Conservation (phyloP, 2,329 filamentous ascomycete genomes). For the Penicillium sp. region DNA sequence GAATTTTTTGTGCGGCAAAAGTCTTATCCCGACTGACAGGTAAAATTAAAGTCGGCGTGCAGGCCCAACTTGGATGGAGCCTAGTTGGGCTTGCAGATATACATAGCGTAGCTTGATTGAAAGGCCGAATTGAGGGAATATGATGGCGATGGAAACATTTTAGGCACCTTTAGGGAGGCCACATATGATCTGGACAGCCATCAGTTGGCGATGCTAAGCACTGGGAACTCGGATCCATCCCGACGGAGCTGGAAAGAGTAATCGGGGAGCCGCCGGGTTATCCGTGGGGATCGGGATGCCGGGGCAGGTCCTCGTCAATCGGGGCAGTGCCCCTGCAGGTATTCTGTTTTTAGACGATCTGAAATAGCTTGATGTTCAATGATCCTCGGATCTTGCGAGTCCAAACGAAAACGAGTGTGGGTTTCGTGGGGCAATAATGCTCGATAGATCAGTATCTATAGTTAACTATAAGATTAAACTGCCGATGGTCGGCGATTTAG, state of each 20-base stretch:
- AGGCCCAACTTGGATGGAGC: neutral
- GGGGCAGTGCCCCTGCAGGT: neutral
- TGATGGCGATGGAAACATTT: no score
- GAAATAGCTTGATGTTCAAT: neutral
- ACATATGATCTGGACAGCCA: neutral
- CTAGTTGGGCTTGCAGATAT: neutral
- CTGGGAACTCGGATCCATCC: neutral
- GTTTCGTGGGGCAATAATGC: neutral
- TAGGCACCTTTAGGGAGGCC: neutral
- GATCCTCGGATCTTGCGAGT: neutral
- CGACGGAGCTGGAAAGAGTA: neutral
- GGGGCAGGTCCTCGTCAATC: neutral
- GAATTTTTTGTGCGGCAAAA: neutral
- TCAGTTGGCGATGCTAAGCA: neutral
- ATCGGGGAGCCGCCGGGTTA: slow-evolving; percentile 4
- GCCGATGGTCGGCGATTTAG: slow-evolving; percentile 6
- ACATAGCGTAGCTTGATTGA: neutral
- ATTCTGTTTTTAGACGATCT: neutral
- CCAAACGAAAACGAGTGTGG: neutral
- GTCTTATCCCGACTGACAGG: neutral
- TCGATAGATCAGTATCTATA: neutral
- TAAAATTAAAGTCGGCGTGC: neutral
- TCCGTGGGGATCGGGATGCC: slow-evolving; percentile 5
- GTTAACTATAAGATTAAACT: neutral
- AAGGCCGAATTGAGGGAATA: neutral